Base-by-base conservation (phyloP, 805 yeast genomes). In the Metschnikowia chrysomelidarum region DNA sequence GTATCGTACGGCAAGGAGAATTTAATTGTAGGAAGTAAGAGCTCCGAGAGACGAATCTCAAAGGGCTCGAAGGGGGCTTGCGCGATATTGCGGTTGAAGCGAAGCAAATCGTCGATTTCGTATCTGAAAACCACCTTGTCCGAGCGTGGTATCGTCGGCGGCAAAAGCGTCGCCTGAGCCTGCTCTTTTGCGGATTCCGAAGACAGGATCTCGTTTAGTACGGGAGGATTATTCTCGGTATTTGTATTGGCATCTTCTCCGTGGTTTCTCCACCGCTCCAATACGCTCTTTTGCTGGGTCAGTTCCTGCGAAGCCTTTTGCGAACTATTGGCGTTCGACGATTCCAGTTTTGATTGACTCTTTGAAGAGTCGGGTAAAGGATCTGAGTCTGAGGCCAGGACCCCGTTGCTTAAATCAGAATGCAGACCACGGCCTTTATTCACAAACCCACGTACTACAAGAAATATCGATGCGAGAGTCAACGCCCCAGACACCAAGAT, bases 401-500 rank as follows among this genome's bases (percentile, higher is more conserved):
- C 10, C 15, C 24, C 25, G 3, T 27, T 32, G 13, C 18, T 22
- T 7, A 25, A 7, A 8, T 7, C 19, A 14, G 13, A 18, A 7
- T 25, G 19, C 11, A 16, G 10, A 10, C 20, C 25, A 16, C 24
- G 22, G n/a, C 34, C 34, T 30, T 25, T 26, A 18, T 30, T 36
- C 38, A 41, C 37, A 31, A 33, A 42, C 27, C 39, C 46, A 12
- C 40, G 40, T 4, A 27, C 9, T 18, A 24, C 29, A 19, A 38
- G 31, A 16, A 31, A 17, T 7, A 32, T 16, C 16, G 44, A 32
- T 9, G 41, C 46, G n/a, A 32, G 17, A 11, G 40, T 19, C 24
- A 36, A 34, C 7, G 41, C 32, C 2, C 31, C 22, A 24, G 33
- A 40, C 10, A 40, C 32, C 24, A 41, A 29, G 11, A 36, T 19